phyloP scores from a whole-genome alignment of 2,329 filamentous ascomycete genomes.

The Neonectria punicea region DNA sequence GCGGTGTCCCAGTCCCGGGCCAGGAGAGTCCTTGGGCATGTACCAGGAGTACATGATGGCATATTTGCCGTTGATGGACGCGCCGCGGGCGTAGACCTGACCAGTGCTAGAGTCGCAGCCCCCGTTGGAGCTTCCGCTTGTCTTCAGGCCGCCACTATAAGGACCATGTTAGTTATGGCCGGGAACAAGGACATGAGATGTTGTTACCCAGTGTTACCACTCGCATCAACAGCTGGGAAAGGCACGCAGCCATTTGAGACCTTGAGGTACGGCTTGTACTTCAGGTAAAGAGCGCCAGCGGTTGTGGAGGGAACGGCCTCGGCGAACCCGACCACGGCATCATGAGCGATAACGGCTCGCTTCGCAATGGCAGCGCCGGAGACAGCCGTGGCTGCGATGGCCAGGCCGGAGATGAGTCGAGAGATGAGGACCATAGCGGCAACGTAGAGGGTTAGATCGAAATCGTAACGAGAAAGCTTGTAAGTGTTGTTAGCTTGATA shows the following conservation, averaged over 20 bases:
- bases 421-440: constrained; percentile 35
- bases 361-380: constrained; percentile 40
- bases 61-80: constrained; percentile 46
- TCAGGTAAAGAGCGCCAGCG: constrained; percentile 45
- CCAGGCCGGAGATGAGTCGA: constrained; percentile 34
- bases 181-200: too few species aligned
- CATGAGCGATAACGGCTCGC: constrained; percentile 45
- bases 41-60: constrained; percentile 59
- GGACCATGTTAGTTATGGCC: background rate
- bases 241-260: constrained; percentile 71
- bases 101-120: constrained; percentile 50
- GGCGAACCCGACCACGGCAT: constrained; percentile 47
- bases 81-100: constrained; percentile 53
- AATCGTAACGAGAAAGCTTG: background rate
- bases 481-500: background rate
- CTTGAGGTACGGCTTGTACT: constrained; percentile 50
- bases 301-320: constrained; percentile 45
- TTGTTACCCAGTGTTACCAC: constrained; percentile 60
- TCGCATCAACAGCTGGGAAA: constrained; percentile 68
- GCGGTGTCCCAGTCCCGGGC: constrained; percentile 43
- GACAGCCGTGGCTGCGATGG: constrained; percentile 30
- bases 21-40: constrained; percentile 56
- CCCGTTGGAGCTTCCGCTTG: constrained; percentile 44
- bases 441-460: background rate
- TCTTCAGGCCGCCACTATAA: constrained; percentile 47